Evolutionary conservation across 495 filamentous ascomycete species (phyloP).

Genomic region (Penicillium roqueforti): DNA sequence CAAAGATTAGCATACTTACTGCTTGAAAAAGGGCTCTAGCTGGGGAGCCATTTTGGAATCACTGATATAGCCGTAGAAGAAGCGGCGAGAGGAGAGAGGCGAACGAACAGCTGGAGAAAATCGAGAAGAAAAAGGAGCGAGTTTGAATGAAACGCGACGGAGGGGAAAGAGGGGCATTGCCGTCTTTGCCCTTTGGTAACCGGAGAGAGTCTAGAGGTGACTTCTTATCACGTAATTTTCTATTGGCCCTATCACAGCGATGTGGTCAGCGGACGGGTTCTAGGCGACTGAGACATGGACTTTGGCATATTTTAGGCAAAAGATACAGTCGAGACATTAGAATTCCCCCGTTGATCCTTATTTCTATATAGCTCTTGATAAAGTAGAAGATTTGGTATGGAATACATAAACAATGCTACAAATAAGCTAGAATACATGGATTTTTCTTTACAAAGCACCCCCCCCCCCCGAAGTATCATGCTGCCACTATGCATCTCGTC

Average conservation of each 20-base stretch:
- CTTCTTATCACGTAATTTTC: conserved; percentile 29
- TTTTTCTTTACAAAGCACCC: conserved; percentile 11
- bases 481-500: conserved; percentile 39
- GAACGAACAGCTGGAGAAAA: conserved; percentile 12
- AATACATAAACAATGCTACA: conserved; percentile 12
- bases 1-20: conserved; percentile 45
- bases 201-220: conserved; percentile 2
- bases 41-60: conserved; percentile 73
- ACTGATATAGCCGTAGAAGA: conserved; percentile 44
- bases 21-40: conserved; percentile 77
- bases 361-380: too few species aligned
- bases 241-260: conserved; percentile 15
- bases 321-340: too few species aligned
- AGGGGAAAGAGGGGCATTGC: conserved; percentile 43
- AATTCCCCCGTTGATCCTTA: too few species aligned
- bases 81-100: conserved; percentile 27
- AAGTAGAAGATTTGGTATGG: conserved; percentile 1
- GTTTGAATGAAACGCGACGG: conserved; percentile 32
- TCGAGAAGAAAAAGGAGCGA: conserved; percentile 18
- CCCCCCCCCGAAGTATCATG: neutral
- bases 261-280: too few species aligned
- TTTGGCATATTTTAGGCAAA: too few species aligned
- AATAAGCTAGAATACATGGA: conserved; percentile 20
- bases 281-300: neutral
- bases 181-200: conserved; percentile 14